phyloP scores from a whole-genome alignment of 768 basidiomycete species.

The Clavulina sp. region DNA sequence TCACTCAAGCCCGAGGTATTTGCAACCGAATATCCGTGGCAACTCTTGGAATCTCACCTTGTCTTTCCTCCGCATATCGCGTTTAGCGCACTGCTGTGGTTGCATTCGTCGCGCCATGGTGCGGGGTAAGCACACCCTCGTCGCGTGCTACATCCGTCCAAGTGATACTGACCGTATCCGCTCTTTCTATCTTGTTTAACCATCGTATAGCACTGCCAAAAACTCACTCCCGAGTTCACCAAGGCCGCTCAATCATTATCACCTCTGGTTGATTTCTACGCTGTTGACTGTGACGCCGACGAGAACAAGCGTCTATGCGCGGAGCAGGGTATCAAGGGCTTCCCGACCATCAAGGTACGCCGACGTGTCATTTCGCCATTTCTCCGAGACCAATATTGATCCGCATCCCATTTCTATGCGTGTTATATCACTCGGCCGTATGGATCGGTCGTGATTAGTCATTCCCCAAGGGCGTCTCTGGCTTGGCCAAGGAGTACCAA shows the following conservation, averaged over 20 bases:
- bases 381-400: too few species aligned
- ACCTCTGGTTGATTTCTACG: conserved; percentile 76
- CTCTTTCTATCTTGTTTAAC: conserved; percentile 1
- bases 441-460: conserved; percentile 23
- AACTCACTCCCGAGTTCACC: conserved; percentile 68
- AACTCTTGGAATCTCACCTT: background rate
- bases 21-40: conserved; percentile 4
- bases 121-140: conserved; percentile 38
- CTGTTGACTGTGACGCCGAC: conserved; percentile 80
- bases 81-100: conserved; percentile 58
- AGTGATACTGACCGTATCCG: background rate
- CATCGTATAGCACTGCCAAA: conserved; percentile 54
- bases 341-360: conserved; percentile 76
- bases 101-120: conserved; percentile 93
- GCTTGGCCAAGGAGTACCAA: conserved; percentile 48
- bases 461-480: conserved; percentile 57
- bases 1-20: conserved; percentile 62
- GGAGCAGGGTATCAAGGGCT: conserved; percentile 71
- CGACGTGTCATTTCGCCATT: background rate
- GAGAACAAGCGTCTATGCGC: conserved; percentile 69
- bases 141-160: background rate
- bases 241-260: conserved; percentile 62
- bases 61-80: background rate
- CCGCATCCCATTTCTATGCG: background rate
- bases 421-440: background rate